A percentile compares a stretch with the other conserved stretches of the same genome.
These are phyloP conservation scores for Pseudovirgaria hyperparasitica DNA, from an alignment of 2,329 filamentous ascomycete genomes.

Conservation along the genomic window DNA sequence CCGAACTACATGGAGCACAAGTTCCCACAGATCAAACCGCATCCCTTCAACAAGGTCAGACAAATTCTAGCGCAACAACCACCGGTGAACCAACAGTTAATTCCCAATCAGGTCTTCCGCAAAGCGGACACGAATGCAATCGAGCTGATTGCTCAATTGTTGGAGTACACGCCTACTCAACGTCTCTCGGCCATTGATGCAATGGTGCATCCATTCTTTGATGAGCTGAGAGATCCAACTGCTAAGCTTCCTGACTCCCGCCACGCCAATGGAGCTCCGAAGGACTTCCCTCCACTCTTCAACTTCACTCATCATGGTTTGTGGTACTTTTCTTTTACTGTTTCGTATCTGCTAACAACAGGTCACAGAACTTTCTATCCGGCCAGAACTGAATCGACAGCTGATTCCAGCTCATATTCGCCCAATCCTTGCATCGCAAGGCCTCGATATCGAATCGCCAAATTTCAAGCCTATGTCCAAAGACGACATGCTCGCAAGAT, in stretches of 20 bases:
- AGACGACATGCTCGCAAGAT: conserved; percentile 93
- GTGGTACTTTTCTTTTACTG: conserved; percentile 18
- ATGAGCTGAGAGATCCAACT: conserved; percentile 83
- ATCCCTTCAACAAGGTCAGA: conserved; percentile 84
- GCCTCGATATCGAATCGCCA: conserved; percentile 68
- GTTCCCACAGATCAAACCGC: conserved; percentile 98
- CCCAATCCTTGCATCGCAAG: conserved; percentile 58
- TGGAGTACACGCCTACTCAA: conserved; percentile 97
- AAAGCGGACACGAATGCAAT: conserved; percentile 90
- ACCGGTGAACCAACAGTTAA: conserved; percentile 4
- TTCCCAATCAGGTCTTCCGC: conserved; percentile 60
- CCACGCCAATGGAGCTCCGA: conserved; percentile 65
- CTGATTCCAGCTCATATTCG: conserved; percentile 77
- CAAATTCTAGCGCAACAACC: conserved; percentile 3
- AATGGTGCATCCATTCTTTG: conserved; percentile 98
- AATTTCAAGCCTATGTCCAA: conserved; percentile 84
- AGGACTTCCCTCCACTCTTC: conserved; percentile 78
- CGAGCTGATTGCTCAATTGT: conserved; percentile 80
- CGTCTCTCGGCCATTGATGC: conserved; percentile 86
- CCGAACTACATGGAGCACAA: conserved; percentile 99
- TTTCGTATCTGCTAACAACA: conserved; percentile 7
- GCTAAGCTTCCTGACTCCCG: conserved; percentile 90
- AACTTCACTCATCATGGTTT: conserved; percentile 90
- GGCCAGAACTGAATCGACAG: conserved; percentile 72
- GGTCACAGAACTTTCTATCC: conserved; percentile 79